Percentiles rank a stretch among this genome's conserved stretches.
Conservation (phyloP, 2,329 filamentous ascomycete genomes). For the Colletotrichum musae region DNA sequence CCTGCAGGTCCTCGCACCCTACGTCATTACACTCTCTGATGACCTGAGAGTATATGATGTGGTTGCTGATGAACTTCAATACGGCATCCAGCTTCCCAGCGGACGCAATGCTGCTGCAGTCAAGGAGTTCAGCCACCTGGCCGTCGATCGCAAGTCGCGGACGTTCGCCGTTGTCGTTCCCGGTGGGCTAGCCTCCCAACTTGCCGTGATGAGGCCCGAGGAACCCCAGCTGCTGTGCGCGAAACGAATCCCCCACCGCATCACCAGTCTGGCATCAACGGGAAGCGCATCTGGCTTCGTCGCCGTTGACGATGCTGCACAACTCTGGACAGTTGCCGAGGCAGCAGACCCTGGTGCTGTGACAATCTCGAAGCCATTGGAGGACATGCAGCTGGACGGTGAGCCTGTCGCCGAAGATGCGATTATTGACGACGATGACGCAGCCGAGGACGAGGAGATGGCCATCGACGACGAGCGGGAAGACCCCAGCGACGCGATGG, state of each 20-base stretch:
- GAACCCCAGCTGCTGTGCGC: slow-evolving; percentile 72
- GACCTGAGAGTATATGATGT: slow-evolving; percentile 87
- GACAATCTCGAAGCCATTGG: slow-evolving; percentile 68
- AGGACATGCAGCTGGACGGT: slow-evolving; percentile 63
- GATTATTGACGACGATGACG: slow-evolving; percentile 46
- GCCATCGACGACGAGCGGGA: slow-evolving; percentile 60
- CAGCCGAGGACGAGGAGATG: slow-evolving; percentile 57
- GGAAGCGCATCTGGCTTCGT: slow-evolving; percentile 79
- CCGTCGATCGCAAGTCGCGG: slow-evolving; percentile 76
- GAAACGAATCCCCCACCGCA: slow-evolving; percentile 68
- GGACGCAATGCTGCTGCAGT: slow-evolving; percentile 48
- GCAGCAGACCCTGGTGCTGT: slow-evolving; percentile 69
- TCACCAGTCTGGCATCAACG: slow-evolving; percentile 77
- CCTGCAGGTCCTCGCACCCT: slow-evolving; percentile 80
- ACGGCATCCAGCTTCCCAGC: slow-evolving; percentile 71
- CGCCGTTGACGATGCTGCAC: slow-evolving; percentile 81
- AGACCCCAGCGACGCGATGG: slow-evolving; percentile 56
- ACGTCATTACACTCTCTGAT: slow-evolving; percentile 82
- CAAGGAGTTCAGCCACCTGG: slow-evolving; percentile 72
- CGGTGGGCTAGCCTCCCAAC: slow-evolving; percentile 61
- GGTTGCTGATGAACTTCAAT: slow-evolving; percentile 81
- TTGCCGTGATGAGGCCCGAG: slow-evolving; percentile 78
- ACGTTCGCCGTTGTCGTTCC: slow-evolving; percentile 76
- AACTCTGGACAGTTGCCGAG: slow-evolving; percentile 75
- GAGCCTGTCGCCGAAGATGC: slow-evolving; percentile 44